Conservation (phyloP, 208 protist species). For the Leishmania guyanensis region DNA sequence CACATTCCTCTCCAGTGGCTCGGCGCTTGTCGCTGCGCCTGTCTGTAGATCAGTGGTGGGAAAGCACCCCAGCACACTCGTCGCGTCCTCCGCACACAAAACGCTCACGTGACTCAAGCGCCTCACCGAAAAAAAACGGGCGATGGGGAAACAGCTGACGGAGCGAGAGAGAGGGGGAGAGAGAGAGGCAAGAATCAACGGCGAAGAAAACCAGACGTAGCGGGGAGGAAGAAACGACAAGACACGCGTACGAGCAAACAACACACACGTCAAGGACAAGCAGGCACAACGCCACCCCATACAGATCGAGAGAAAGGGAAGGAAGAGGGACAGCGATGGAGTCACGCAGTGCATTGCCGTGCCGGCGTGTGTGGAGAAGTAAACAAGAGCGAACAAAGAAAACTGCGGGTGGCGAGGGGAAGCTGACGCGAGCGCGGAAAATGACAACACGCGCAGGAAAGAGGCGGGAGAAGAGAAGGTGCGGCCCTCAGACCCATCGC, state of each 20-base stretch:
- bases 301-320: neutral
- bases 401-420: no score
- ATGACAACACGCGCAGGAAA: neutral
- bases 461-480: neutral
- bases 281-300: neutral
- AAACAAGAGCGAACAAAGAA: neutral
- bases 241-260: neutral
- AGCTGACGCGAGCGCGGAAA: neutral
- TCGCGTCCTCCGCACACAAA: no score
- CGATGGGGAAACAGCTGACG: neutral
- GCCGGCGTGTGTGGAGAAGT: no score
- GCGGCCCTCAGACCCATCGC: neutral
- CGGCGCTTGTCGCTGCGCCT: neutral
- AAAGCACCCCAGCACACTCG: no score
- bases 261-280: neutral
- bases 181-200: neutral
- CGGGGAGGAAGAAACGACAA: neutral
- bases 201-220: neutral
- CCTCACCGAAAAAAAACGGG: neutral
- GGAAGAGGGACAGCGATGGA: neutral
- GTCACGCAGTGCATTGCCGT: no score
- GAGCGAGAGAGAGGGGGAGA: neutral
- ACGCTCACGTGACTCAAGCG: no score
- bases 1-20: neutral
- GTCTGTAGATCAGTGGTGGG: neutral